Percentiles rank a stretch among this genome's conserved stretches.
Conservation (phyloP, 208 protist genomes). For the Leishmania arabica region DNA sequence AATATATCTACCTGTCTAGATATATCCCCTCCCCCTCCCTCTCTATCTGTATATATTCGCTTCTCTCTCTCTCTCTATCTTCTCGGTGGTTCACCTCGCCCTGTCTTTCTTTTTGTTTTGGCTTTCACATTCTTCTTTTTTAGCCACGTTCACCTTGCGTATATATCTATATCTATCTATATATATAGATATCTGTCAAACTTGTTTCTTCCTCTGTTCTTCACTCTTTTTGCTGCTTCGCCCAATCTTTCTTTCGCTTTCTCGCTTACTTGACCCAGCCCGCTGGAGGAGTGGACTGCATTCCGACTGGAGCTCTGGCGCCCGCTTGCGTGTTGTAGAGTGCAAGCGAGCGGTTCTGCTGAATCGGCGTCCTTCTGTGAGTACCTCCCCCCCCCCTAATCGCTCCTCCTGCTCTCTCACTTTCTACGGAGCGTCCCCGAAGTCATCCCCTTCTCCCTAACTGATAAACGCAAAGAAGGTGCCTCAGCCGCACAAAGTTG, state of each 20-base stretch:
- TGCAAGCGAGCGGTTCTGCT: neutral
- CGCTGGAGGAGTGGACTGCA: neutral
- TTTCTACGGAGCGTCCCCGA: neutral
- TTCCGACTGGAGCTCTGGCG: neutral
- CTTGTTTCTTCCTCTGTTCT: neutral
- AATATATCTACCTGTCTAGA: neutral
- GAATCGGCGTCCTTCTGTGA: neutral
- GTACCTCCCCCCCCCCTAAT: no score
- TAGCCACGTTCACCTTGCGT: neutral
- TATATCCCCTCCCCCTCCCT: neutral
- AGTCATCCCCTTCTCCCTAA: neutral
- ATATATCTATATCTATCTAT: no score
- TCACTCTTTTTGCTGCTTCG: neutral
- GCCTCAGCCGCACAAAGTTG: neutral
- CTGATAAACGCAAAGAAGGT: neutral
- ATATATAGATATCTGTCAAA: neutral
- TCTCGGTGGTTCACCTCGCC: neutral
- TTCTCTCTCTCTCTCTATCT: neutral
- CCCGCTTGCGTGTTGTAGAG: neutral
- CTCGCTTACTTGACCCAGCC: neutral
- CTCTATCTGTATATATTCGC: neutral
- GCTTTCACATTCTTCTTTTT: neutral
- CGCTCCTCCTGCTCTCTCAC: neutral
- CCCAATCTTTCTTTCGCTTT: neutral
- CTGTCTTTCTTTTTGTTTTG: neutral